phyloP scores from a whole-genome alignment of 2,329 filamentous ascomycete genomes.

The Fulvia fulva region DNA sequence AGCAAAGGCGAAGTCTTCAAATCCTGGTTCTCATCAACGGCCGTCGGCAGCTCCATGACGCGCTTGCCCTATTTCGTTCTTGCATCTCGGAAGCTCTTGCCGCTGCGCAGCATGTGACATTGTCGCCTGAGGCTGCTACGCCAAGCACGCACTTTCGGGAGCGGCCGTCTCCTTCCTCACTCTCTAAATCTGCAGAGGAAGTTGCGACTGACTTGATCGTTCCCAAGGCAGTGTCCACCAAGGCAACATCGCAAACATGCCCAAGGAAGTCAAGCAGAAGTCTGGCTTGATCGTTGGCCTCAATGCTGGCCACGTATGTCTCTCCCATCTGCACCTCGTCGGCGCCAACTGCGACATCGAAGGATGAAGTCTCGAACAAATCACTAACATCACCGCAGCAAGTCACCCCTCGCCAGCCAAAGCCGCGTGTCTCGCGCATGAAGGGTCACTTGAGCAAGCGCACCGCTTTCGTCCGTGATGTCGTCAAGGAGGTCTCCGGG shows the following conservation, averaged over 20 bases:
- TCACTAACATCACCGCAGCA: conserved; percentile 36
- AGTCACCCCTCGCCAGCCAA: conserved; percentile 50
- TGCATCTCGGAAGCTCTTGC: not conserved
- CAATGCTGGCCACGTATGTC: conserved; percentile 65
- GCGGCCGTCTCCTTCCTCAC: not conserved
- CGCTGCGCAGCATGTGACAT: not conserved
- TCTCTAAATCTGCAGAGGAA: not conserved
- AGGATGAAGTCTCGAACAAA: not conserved
- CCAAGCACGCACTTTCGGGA: not conserved
- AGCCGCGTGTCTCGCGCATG: conserved; percentile 58
- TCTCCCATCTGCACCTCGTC: conserved; percentile 1
- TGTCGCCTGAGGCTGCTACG: not conserved
- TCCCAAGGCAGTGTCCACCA: conserved; percentile 1
- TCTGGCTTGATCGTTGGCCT: conserved; percentile 57
- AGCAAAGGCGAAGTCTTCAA: conserved; percentile 15
- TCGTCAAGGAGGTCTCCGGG: conserved; percentile 98
- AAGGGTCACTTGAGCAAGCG: conserved; percentile 97
- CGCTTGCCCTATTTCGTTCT: not conserved
- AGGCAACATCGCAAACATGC: conserved; percentile 40
- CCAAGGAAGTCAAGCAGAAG: conserved; percentile 53
- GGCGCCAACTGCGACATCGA: conserved; percentile 1
- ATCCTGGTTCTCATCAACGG: not conserved
- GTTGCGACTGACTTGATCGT: not conserved
- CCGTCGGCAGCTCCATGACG: not conserved
- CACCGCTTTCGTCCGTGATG: conserved; percentile 92